These are phyloP conservation scores for Rhamnella rubrinervis DNA, from an alignment of 331 rosid species.

Conservation along the genomic window DNA sequence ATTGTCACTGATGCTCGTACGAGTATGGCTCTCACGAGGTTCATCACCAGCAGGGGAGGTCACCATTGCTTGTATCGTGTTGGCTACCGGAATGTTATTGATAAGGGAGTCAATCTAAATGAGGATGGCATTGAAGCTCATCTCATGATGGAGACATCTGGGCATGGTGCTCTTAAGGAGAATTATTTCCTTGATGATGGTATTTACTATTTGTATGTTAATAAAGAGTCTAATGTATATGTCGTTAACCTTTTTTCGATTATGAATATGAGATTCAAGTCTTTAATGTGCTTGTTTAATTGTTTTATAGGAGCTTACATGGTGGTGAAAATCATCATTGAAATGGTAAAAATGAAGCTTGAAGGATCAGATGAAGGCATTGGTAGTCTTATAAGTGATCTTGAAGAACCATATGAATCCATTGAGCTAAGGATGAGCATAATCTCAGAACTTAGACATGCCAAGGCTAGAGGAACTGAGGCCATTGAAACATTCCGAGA, in stretches of 20 bases:
- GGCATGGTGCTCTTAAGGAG: conserved; percentile 93
- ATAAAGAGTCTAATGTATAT: not conserved
- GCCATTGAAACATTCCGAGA: conserved; percentile 62
- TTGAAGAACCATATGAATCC: conserved; percentile 76
- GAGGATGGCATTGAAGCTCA: conserved; percentile 68
- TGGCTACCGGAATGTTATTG: conserved; percentile 87
- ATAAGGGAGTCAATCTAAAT: conserved; percentile 72
- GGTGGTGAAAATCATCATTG: conserved; percentile 84
- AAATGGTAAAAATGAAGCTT: conserved; percentile 92
- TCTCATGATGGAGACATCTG: conserved; percentile 94
- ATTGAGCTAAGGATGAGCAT: conserved; percentile 64
- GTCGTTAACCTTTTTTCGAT: not conserved
- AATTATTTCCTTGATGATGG: conserved; percentile 93
- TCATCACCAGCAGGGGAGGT: conserved; percentile 65
- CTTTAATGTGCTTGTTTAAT: not conserved
- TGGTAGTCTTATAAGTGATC: conserved; percentile 71
- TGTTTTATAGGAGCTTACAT: conserved; percentile 63
- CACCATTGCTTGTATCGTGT: conserved; percentile 82
- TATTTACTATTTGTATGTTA: conserved; percentile 8
- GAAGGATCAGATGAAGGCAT: conserved; percentile 71
- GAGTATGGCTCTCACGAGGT: conserved; percentile 62
- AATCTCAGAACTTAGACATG: conserved; percentile 60
- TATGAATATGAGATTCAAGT: not conserved
- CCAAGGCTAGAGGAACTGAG: conserved; percentile 67
- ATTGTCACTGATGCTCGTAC: conserved; percentile 88